Evolutionary conservation across 2,329 filamentous ascomycete genomes (phyloP), one percentile per base, ranked within the genome.

Genomic region (Corinectria fuckeliana): DNA sequence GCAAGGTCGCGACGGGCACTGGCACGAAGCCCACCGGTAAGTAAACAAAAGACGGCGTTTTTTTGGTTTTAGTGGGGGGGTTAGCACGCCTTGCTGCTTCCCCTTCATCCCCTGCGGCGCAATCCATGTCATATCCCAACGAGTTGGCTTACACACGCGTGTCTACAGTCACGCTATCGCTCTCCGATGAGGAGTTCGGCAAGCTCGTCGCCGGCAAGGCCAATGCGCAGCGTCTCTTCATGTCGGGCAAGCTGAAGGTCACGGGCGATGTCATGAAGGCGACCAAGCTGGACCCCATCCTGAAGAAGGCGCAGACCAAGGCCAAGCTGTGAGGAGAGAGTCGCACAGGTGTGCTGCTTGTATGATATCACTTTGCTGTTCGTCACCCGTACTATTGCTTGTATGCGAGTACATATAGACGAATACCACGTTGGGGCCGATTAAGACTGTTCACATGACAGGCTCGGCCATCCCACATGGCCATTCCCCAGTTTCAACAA

Each of bases 201-300:
- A 89, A 90, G 75, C 85, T 99, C 66, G 88, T 96, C 54, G 73
- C 83, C 34, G 95, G 95, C 75, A 92, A 96, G 82, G 92, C 91
- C 71, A 97, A 97, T 75, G 93, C 95, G 57, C 95, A 99, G 84
- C 88, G 89, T 70, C 82, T 99, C 65, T 97, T 98, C 81, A 98
- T 99, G 94, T 87, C 87, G n/a, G 95, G 95, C 72, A 97, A 97
- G 85, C 84, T 99, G 74, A 99, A 98, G 91, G 87, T 98, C 76
- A 96, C 93, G 87, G 95, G 95, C 64, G 93, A 98, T 77, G 88
- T 98, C 62, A 98, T 98, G 94, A 97, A 97, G 87, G 91, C 95
- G 34, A 97, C 93, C 61, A 97, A 96, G 88, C 87, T 97, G 79
- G 93, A 97, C 80, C 91, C 92, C 38, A 90, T 98, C 72, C 81